These are phyloP conservation scores for Parietaria judaica DNA, from an alignment of 306 rosid genomes.

Conservation along the genomic window DNA sequence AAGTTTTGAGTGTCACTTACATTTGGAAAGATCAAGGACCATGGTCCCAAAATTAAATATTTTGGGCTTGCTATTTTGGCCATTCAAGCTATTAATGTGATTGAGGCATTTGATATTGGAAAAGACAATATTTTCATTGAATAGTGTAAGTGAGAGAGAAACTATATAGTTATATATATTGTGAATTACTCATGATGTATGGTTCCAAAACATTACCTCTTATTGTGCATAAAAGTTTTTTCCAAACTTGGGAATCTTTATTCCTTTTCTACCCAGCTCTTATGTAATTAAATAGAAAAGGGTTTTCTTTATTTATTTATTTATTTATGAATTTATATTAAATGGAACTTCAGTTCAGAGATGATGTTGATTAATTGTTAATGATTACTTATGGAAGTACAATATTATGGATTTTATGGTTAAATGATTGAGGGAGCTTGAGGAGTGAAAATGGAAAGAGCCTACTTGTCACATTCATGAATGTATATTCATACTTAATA, in stretches of 20 bases:
- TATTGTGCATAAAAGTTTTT: neutral
- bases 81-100: constrained; percentile 1
- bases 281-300: neutral
- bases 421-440: constrained; percentile 5
- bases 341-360: too few species aligned
- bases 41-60: neutral
- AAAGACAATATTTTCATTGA: neutral
- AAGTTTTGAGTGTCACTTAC: constrained; percentile 22
- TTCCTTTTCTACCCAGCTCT: neutral
- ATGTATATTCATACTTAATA: neutral
- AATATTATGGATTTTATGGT: neutral
- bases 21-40: constrained; percentile 11
- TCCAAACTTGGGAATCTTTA: neutral
- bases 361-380: neutral
- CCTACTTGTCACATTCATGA: constrained; percentile 11
- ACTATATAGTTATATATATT: neutral
- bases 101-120: neutral
- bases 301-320: neutral
- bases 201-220: neutral
- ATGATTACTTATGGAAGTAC: neutral
- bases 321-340: neutral
- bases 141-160: too few species aligned
- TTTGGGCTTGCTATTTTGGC: constrained; percentile 10
- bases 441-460: neutral
- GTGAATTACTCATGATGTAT: neutral